Conservation (phyloP, 345 rosid genomes). For the Clarkia xantiana region DNA sequence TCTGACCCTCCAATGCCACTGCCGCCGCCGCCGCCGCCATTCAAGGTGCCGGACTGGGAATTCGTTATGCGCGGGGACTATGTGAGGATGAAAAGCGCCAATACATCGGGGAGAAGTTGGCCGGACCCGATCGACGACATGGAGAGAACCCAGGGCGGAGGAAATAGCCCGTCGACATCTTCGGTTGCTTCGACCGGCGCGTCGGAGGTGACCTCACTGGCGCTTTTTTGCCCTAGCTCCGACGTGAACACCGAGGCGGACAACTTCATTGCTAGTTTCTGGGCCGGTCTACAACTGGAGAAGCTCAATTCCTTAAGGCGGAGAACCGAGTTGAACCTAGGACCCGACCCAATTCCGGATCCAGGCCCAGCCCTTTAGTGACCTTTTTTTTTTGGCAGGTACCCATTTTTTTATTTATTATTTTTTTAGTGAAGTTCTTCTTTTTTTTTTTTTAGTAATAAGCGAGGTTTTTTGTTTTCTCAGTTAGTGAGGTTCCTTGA, state of each 20-base stretch:
- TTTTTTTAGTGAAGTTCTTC: too few species aligned
- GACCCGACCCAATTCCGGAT: constrained; percentile 15
- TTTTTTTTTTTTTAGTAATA: too few species aligned
- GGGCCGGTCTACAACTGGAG: constrained; percentile 65
- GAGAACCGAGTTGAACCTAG: constrained; percentile 48
- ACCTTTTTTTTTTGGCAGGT: too few species aligned
- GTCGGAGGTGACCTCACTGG: constrained; percentile 3
- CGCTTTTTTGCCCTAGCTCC: constrained; percentile 64
- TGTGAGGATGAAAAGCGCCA: constrained; percentile 51
- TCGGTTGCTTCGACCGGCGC: background rate
- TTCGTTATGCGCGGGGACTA: constrained; percentile 49
- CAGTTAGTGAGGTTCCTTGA: too few species aligned
- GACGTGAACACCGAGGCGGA: constrained; percentile 80
- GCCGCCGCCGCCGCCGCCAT: constrained; percentile 74
- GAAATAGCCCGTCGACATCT: constrained; percentile 14
- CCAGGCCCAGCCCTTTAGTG: background rate
- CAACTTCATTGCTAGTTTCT: constrained; percentile 65
- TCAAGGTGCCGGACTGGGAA: constrained; percentile 47
- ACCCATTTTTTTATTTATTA: too few species aligned
- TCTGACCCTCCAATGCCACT: constrained; percentile 18
- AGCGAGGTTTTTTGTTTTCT: too few species aligned
- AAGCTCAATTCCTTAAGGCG: constrained; percentile 44
- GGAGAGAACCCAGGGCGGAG: constrained; percentile 18
- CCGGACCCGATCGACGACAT: constrained; percentile 37
- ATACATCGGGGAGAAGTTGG: constrained; percentile 31